Percentiles rank a stretch among this genome's conserved stretches.
These are phyloP conservation scores for Eucalyptus microcorys DNA, from an alignment of 345 rosid genomes.

Conservation along the genomic window DNA sequence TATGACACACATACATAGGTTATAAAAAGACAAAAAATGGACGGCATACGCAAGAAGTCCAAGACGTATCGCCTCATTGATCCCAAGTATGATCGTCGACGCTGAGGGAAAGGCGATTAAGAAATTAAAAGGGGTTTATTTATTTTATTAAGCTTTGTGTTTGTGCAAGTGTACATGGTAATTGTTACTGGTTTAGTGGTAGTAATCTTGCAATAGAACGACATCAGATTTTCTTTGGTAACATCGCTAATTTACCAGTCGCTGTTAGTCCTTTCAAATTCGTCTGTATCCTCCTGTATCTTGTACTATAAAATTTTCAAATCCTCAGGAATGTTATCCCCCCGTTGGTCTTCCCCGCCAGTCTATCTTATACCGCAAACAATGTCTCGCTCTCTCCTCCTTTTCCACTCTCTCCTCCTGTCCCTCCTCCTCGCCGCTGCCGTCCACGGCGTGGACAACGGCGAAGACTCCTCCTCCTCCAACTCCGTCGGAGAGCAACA, in stretches of 20 bases:
- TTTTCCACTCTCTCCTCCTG: not conserved
- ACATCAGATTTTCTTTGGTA: not conserved
- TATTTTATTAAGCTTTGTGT: not conserved
- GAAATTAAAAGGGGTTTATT: not conserved
- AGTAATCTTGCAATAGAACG: not conserved
- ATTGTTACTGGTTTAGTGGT: not conserved
- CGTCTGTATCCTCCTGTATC: not conserved
- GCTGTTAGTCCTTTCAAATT: not conserved
- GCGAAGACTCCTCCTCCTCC: not conserved
- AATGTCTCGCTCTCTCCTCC: not conserved
- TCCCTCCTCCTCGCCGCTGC: not conserved
- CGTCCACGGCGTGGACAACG: not conserved
- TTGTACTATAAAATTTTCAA: not conserved
- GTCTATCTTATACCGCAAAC: not conserved
- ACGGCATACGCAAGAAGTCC: not conserved
- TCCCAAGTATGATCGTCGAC: not conserved
- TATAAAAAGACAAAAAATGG: not conserved
- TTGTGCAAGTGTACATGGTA: not conserved
- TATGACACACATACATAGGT: not conserved
- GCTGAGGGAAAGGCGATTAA: not conserved
- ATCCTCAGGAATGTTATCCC: not conserved
- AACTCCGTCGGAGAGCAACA: not conserved
- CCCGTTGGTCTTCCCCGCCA: accelerated
- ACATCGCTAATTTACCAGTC: not conserved
- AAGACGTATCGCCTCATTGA: not conserved